Evolutionary conservation across 23 red algal genomes (phyloP).

Genomic region (Gracilariopsis chorda): DNA sequence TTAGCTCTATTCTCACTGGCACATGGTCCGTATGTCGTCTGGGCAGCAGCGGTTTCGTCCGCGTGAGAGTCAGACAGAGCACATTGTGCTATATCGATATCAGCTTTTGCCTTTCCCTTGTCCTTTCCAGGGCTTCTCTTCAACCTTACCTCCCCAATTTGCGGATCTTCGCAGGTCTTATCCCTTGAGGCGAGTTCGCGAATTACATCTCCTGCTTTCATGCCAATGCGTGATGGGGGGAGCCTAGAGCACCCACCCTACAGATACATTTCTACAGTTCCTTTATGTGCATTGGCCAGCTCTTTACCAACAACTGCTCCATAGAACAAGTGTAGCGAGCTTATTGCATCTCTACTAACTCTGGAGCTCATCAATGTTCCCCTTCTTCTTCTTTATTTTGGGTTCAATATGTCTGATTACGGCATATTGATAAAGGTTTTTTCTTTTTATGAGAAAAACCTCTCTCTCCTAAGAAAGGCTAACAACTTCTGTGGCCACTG

Average conservation of each 20-base stretch:
- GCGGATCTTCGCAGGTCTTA: neutral
- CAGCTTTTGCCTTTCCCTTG: neutral
- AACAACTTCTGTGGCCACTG: too few species aligned
- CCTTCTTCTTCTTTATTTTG: too few species aligned
- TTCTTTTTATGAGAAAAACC: too few species aligned
- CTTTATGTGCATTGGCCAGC: neutral
- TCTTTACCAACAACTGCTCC: neutral
- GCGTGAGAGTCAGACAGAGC: too few species aligned
- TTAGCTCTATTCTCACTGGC: neutral
- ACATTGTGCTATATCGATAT: neutral
- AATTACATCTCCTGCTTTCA: neutral
- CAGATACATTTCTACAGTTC: neutral
- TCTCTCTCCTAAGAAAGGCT: too few species aligned
- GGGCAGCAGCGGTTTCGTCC: too few species aligned
- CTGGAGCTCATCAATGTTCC: neutral
- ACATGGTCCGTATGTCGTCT: too few species aligned
- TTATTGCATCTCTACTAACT: neutral
- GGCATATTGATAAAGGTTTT: too few species aligned
- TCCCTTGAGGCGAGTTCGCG: neutral
- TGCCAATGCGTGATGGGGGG: neutral
- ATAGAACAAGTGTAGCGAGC: neutral
- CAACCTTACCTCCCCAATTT: neutral
- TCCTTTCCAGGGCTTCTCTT: neutral
- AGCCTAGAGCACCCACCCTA: neutral
- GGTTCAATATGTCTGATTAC: too few species aligned